A percentile compares a stretch with the other conserved stretches of the same genome.
Conservation (phyloP, 768 basidiomycete genomes). For the Hemileccinum rubropunctum region DNA sequence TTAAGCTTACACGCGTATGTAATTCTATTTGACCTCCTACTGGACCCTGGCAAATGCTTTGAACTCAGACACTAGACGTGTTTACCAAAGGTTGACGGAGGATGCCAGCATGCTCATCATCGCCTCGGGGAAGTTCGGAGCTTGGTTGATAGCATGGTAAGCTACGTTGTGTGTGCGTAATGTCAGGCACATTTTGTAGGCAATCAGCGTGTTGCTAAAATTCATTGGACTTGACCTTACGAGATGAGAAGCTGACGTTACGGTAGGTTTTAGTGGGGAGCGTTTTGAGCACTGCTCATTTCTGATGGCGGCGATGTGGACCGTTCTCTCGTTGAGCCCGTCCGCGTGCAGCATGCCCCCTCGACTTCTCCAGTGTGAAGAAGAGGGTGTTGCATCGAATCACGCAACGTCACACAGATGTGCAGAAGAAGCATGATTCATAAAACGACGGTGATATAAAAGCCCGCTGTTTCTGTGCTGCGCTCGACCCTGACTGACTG, state of each 20-base stretch:
- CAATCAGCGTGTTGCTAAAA: conserved; percentile 3
- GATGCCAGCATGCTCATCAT: conserved; percentile 13
- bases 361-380: background rate
- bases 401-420: background rate
- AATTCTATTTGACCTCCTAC: conserved; percentile 15
- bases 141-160: background rate
- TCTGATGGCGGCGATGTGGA: background rate
- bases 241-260: background rate
- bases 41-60: conserved; percentile 3
- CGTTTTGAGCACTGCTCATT: too few species aligned
- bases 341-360: conserved; percentile 1
- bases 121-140: conserved; percentile 1
- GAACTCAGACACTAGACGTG: conserved; percentile 14
- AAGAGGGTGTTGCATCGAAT: background rate
- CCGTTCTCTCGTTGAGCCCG: background rate
- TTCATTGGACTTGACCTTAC: background rate
- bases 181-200: background rate
- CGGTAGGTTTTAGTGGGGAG: background rate
- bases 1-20: conserved; percentile 21
- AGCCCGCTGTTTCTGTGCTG: background rate
- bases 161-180: background rate
- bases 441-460: conserved; percentile 1
- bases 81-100: conserved; percentile 7
- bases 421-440: conserved; percentile 6
- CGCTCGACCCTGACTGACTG: too few species aligned